These are phyloP conservation scores for Parafenestella ontariensis DNA, from an alignment of 2,329 filamentous ascomycete genomes.

Conservation along the genomic window DNA sequence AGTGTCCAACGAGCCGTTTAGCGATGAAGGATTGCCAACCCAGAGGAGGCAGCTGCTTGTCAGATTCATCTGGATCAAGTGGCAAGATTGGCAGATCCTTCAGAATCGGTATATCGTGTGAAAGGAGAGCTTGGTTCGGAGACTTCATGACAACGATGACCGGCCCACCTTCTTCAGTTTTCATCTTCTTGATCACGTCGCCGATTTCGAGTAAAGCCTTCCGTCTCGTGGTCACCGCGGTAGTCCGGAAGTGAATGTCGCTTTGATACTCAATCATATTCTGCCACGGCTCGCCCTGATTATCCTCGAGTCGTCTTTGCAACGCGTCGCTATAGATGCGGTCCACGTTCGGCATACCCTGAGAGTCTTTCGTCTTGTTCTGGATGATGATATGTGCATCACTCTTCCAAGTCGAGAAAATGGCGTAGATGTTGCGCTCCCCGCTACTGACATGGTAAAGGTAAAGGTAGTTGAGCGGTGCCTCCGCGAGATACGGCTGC, in stretches of 20 bases:
- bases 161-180: conserved; percentile 80
- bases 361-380: conserved; percentile 79
- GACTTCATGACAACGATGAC: conserved; percentile 90
- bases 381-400: conserved; percentile 90
- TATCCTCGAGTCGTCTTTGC: conserved; percentile 69
- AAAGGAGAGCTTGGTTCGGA: conserved; percentile 77
- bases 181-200: conserved; percentile 88
- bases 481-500: conserved; percentile 76
- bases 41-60: conserved; percentile 86
- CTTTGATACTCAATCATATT: conserved; percentile 87
- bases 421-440: conserved; percentile 88
- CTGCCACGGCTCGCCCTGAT: conserved; percentile 75
- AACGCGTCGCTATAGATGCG: conserved; percentile 85
- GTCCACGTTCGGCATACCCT: conserved; percentile 88
- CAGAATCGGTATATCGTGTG: conserved; percentile 84
- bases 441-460: conserved; percentile 91
- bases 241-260: conserved; percentile 82
- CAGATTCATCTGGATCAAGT: conserved; percentile 80
- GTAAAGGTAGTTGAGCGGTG: conserved; percentile 82
- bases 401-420: conserved; percentile 83
- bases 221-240: conserved; percentile 85
- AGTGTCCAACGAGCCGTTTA: conserved; percentile 84
- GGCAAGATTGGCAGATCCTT: conserved; percentile 84
- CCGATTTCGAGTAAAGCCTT: conserved; percentile 89
- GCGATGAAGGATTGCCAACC: conserved; percentile 93